A percentile compares a stretch with the other conserved stretches of the same genome.
These are phyloP conservation scores for Neurospora crassa DNA, from an alignment of 2,329 filamentous ascomycete species.

Conservation along the genomic window DNA sequence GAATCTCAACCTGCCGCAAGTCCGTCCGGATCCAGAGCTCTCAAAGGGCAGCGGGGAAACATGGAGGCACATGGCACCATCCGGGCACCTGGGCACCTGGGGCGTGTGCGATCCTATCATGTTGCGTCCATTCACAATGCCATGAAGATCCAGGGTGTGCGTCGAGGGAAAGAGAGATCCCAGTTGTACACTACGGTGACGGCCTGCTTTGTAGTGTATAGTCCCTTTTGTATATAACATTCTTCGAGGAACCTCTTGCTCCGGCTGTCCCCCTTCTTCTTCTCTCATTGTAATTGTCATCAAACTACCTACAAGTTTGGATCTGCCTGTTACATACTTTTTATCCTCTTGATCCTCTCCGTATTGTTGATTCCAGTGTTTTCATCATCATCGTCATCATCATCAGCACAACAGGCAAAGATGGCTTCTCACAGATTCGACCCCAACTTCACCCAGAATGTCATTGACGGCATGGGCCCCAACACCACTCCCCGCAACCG, in stretches of 20 bases:
- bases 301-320: neutral
- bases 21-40: conserved; percentile 10
- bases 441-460: conserved; percentile 64
- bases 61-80: conserved; percentile 13
- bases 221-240: conserved; percentile 2
- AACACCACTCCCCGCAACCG: conserved; percentile 59
- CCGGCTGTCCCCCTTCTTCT: neutral
- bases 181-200: neutral
- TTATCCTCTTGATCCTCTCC: neutral
- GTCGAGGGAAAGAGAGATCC: neutral
- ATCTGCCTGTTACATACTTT: neutral
- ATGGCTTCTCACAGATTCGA: conserved; percentile 46
- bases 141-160: neutral
- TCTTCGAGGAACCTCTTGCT: neutral
- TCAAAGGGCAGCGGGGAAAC: conserved; percentile 18
- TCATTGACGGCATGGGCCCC: conserved; percentile 66
- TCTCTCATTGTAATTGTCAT: neutral
- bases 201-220: neutral
- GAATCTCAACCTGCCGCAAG: conserved; percentile 17
- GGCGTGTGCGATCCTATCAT: conserved; percentile 13
- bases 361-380: neutral
- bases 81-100: neutral
- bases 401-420: conserved; percentile 10
- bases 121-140: conserved; percentile 10
- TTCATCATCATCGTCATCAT: neutral